Evolutionary conservation across 805 yeast genomes (phyloP).

Genomic region (Ogataea nakhonphanomensis): DNA sequence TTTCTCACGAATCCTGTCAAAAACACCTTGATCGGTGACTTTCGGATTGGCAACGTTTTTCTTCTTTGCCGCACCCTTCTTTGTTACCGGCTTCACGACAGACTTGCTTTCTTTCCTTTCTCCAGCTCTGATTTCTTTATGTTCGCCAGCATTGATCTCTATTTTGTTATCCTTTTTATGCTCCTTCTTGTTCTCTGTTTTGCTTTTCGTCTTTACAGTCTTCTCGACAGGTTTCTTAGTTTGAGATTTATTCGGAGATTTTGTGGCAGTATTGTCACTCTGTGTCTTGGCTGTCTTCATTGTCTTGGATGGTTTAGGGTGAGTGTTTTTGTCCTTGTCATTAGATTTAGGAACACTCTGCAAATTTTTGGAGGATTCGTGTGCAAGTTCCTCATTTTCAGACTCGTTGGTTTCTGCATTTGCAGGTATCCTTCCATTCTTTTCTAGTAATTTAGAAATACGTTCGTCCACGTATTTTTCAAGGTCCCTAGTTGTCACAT

Average conservation of each 20-base stretch:
- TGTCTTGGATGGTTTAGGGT: neutral
- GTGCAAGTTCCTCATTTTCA: no score
- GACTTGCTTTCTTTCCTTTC: conserved; percentile 2
- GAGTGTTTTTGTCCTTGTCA: no score
- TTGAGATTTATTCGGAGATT: neutral
- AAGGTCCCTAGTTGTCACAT: no score
- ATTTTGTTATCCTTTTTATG: neutral
- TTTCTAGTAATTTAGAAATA: no score
- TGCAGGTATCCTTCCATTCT: no score
- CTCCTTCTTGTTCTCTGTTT: neutral
- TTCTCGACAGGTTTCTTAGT: no score
- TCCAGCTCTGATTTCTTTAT: neutral
- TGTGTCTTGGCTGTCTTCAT: conserved; percentile 1
- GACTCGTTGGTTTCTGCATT: no score
- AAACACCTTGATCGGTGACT: conserved; percentile 3
- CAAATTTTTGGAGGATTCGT: no score
- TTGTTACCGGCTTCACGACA: no score
- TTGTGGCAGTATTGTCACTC: neutral
- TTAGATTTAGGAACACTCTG: no score
- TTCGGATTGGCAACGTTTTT: neutral
- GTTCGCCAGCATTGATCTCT: neutral
- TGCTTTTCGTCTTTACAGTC: no score
- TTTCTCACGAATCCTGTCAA: conserved; percentile 2
- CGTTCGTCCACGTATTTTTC: no score
- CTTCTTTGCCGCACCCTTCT: neutral